A percentile compares a stretch with the other conserved stretches of the same genome.
These are phyloP conservation scores for Solanum rostratum DNA, from an alignment of 257 asterid genomes.

Conservation along the genomic window DNA sequence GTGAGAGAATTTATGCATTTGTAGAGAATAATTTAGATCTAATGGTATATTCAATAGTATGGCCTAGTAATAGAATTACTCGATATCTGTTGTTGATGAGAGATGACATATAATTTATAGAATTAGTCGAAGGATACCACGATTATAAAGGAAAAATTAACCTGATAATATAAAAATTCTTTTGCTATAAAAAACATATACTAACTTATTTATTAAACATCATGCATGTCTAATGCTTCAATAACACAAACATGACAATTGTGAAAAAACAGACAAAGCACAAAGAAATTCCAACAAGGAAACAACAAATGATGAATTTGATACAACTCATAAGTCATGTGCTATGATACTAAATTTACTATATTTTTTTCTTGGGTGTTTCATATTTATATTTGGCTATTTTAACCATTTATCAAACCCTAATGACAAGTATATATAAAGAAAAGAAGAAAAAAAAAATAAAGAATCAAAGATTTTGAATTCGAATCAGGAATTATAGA, in stretches of 20 bases:
- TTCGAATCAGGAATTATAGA: too few relatives aligned
- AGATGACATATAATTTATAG: background rate
- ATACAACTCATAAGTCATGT: background rate
- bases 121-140: background rate
- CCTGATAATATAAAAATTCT: background rate
- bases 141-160: too few relatives aligned
- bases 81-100: too few relatives aligned
- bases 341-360: background rate
- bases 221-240: background rate
- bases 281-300: background rate
- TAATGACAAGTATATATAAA: background rate
- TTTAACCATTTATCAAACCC: background rate
- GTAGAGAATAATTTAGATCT: background rate
- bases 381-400: background rate
- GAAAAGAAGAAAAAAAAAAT: background rate
- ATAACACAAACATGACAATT: background rate
- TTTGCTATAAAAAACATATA: background rate
- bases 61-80: too few relatives aligned
- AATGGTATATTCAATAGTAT: background rate
- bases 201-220: background rate
- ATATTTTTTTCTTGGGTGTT: background rate
- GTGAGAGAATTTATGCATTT: too few relatives aligned
- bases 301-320: background rate
- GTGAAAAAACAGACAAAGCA: background rate
- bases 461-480: background rate